Evolutionary conservation across 1,284 basidiomycete species (phyloP).

Genomic region (Agroathelia rolfsii): DNA sequence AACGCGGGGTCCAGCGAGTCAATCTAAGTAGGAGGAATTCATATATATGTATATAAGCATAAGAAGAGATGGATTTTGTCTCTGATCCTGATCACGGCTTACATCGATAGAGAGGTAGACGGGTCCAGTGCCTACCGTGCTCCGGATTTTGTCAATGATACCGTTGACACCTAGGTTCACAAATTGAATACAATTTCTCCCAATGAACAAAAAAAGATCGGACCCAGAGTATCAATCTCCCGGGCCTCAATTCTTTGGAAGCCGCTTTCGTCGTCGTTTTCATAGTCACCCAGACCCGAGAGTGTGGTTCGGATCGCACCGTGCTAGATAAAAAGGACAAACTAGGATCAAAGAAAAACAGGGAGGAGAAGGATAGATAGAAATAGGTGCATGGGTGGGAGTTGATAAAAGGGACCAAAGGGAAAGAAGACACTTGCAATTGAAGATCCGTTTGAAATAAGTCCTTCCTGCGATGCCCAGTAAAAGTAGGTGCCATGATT

Average conservation of each 20-base stretch:
- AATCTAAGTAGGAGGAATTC: slow-evolving; percentile 31
- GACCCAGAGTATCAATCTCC: slow-evolving; percentile 68
- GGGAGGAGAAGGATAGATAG: slow-evolving; percentile 12
- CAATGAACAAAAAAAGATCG: slow-evolving; percentile 5
- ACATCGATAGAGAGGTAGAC: slow-evolving; percentile 71
- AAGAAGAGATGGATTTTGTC: too few species aligned
- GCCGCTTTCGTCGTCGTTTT: slow-evolving; percentile 55
- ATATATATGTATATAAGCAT: too few species aligned
- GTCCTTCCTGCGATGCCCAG: slow-evolving; percentile 66
- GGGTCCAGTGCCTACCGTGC: slow-evolving; percentile 55
- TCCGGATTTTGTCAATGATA: slow-evolving; percentile 62
- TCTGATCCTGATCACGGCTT: slow-evolving; percentile 14
- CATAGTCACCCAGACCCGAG: slow-evolving; percentile 61
- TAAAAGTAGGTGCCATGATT: slow-evolving; percentile 76
- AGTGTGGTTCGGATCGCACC: slow-evolving; percentile 72
- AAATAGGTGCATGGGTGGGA: too few species aligned
- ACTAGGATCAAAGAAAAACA: slow-evolving; percentile 59
- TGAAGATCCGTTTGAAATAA: slow-evolving; percentile 67
- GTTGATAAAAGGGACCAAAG: slow-evolving; percentile 14
- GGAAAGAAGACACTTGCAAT: slow-evolving; percentile 59
- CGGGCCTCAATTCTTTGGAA: slow-evolving; percentile 67
- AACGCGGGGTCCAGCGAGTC: slow-evolving; percentile 71
- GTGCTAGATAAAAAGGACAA: slow-evolving; percentile 46
- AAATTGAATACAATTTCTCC: slow-evolving; percentile 2
- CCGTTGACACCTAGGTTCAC: slow-evolving; percentile 41